phyloP scores from a whole-genome alignment of 2,329 filamentous ascomycete genomes.

The Simplicillium aogashimaense region DNA sequence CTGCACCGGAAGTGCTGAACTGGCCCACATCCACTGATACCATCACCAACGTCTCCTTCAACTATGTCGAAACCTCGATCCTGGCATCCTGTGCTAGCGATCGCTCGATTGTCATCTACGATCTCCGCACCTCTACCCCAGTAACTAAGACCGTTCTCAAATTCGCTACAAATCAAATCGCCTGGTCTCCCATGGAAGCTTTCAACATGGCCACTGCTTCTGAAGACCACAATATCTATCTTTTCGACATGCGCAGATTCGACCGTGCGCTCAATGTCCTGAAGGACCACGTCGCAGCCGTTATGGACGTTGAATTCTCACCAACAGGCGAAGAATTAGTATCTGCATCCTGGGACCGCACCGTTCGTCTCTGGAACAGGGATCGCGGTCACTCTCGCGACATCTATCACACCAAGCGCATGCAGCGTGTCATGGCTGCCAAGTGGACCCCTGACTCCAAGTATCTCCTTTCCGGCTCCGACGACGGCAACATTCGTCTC shows the following conservation, averaged over 20 bases:
- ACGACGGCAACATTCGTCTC: slow-evolving; percentile 80
- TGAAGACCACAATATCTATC: slow-evolving; percentile 80
- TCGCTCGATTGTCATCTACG: slow-evolving; percentile 80
- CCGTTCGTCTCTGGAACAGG: slow-evolving; percentile 75
- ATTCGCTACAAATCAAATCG: slow-evolving; percentile 72
- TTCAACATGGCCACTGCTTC: slow-evolving; percentile 91
- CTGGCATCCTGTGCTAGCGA: slow-evolving; percentile 80
- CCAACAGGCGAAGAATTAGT: slow-evolving; percentile 93
- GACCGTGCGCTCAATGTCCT: slow-evolving; percentile 80
- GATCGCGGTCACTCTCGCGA: slow-evolving; percentile 78
- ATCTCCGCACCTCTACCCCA: slow-evolving; percentile 77
- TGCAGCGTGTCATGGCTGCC: slow-evolving; percentile 86
- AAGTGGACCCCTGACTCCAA: slow-evolving; percentile 82
- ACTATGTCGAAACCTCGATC: slow-evolving; percentile 87
- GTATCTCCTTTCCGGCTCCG: slow-evolving; percentile 82
- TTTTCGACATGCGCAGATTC: slow-evolving; percentile 93
- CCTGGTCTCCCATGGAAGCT: slow-evolving; percentile 95
- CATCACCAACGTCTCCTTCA: slow-evolving; percentile 81
- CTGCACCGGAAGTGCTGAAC: slow-evolving; percentile 69
- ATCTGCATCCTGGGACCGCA: slow-evolving; percentile 76
- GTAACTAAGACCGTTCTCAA: slow-evolving; percentile 72
- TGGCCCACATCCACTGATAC: slow-evolving; percentile 90
- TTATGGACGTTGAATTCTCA: slow-evolving; percentile 94
- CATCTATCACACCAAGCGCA: slow-evolving; percentile 94
- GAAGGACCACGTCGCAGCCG: slow-evolving; percentile 79